These are phyloP conservation scores for Pichia sp. DNA, from an alignment of 1,139 yeast species.

Conservation along the genomic window DNA sequence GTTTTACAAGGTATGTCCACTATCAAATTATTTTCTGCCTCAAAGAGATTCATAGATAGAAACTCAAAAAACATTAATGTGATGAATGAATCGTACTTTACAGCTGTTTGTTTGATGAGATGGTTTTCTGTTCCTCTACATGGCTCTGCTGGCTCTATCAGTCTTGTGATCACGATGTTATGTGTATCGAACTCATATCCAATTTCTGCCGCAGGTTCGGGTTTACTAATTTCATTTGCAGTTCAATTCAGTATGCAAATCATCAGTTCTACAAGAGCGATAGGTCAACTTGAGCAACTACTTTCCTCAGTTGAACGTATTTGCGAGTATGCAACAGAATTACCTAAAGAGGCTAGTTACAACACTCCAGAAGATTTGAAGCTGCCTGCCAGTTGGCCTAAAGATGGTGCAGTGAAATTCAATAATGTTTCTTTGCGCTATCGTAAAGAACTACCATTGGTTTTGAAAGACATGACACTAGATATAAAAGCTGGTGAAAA, in stretches of 20 bases:
- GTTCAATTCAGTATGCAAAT: conserved; percentile 52
- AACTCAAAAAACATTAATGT: conserved; percentile 41
- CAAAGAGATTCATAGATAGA: conserved; percentile 39
- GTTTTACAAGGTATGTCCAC: conserved; percentile 54
- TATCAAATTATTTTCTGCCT: conserved; percentile 47
- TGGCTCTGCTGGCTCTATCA: conserved; percentile 37
- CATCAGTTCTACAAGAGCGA: conserved; percentile 47
- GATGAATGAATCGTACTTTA: conserved; percentile 55
- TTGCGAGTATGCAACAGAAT: conserved; percentile 61
- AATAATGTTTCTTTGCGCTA: conserved; percentile 60
- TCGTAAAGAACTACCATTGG: conserved; percentile 72
- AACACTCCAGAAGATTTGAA: conserved; percentile 53
- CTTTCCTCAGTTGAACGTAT: conserved; percentile 86
- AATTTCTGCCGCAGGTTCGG: conserved; percentile 46
- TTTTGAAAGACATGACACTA: conserved; percentile 53
- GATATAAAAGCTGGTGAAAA: conserved; percentile 36
- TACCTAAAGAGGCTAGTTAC: conserved; percentile 59
- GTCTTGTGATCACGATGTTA: conserved; percentile 43
- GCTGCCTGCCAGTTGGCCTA: conserved; percentile 55
- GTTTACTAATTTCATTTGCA: conserved; percentile 47
- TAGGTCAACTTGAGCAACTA: conserved; percentile 73
- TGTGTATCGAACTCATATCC: conserved; percentile 44
- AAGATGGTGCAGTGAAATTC: conserved; percentile 53
- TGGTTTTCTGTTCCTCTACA: conserved; percentile 56
- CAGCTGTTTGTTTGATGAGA: conserved; percentile 53